These are phyloP conservation scores for Vicia sativa DNA, from an alignment of 306 rosid genomes.

Conservation along the genomic window DNA sequence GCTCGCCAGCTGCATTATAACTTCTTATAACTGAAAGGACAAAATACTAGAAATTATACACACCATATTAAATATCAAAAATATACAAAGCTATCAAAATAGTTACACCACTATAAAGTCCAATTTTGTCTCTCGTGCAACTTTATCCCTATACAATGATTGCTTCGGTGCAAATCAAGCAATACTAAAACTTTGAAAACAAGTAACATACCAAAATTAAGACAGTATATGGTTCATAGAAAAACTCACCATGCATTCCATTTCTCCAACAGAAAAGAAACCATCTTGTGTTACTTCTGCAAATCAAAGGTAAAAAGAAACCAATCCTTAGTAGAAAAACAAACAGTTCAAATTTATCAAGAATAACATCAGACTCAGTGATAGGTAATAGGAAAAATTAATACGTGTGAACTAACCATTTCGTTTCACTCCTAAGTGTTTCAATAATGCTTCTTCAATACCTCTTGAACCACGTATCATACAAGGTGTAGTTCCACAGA, in stretches of 20 bases:
- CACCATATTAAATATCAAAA: conserved; percentile 16
- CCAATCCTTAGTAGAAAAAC: conserved; percentile 27
- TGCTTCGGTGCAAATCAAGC: conserved; percentile 16
- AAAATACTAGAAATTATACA: conserved; percentile 10
- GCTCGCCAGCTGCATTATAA: conserved; percentile 73
- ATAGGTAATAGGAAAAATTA: conserved; percentile 14
- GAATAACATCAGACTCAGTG: conserved; percentile 27
- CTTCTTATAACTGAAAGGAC: not conserved
- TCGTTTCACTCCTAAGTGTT: conserved; percentile 94
- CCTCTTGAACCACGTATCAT: conserved; percentile 98
- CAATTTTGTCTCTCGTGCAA: conserved; percentile 9
- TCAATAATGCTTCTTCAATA: conserved; percentile 83
- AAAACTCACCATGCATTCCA: conserved; percentile 98
- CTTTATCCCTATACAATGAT: conserved; percentile 12
- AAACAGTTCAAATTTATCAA: conserved; percentile 5
- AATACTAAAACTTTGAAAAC: conserved; percentile 23
- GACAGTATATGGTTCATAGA: conserved; percentile 30
- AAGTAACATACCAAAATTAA: conserved; percentile 24
- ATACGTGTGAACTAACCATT: conserved; percentile 61
- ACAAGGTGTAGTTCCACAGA: conserved; percentile 98
- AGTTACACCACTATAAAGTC: not conserved
- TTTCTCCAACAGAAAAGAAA: conserved; percentile 97
- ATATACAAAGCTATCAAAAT: conserved; percentile 19
- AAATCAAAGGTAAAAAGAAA: conserved; percentile 42
- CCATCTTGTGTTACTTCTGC: conserved; percentile 99